These are phyloP conservation scores for Bipolaris victoriae DNA, from an alignment of 2,329 filamentous ascomycete genomes.

Conservation along the genomic window DNA sequence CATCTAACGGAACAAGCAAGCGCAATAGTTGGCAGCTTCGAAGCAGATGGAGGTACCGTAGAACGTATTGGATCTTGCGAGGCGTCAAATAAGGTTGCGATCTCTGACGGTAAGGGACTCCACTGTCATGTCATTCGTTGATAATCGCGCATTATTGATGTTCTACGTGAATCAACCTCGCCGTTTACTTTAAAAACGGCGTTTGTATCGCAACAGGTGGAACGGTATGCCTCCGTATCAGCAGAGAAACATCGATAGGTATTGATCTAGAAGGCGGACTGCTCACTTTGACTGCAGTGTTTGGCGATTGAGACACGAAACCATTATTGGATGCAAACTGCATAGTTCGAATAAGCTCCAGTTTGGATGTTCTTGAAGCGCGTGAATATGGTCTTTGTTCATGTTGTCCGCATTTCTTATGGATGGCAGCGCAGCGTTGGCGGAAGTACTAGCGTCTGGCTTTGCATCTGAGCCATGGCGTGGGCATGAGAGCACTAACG, in stretches of 20 bases:
- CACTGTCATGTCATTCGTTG: no score
- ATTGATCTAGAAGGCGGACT: not conserved
- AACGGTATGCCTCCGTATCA: not conserved
- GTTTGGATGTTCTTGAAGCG: not conserved
- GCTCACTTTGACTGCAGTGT: not conserved
- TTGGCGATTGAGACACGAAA: constrained; percentile 2
- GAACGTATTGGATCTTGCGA: not conserved
- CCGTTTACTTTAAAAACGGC: not conserved
- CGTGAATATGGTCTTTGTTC: not conserved
- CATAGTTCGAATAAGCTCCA: not conserved
- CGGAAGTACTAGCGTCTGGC: not conserved
- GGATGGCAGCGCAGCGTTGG: constrained; percentile 1
- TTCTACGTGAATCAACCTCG: no score
- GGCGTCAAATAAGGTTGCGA: no score
- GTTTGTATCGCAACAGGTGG: not conserved
- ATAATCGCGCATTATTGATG: no score
- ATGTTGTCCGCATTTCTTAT: constrained; percentile 2
- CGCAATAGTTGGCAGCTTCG: not conserved
- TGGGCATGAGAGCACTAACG: not conserved
- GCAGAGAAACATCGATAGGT: constrained; percentile 1
- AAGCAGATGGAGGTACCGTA: not conserved
- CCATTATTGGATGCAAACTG: not conserved
- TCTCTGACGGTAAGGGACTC: no score
- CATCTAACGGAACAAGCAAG: not conserved
- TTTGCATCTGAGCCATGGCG: not conserved